phyloP scores from a whole-genome alignment of 2,329 filamentous ascomycete genomes.

The Fonsecaea monophora region DNA sequence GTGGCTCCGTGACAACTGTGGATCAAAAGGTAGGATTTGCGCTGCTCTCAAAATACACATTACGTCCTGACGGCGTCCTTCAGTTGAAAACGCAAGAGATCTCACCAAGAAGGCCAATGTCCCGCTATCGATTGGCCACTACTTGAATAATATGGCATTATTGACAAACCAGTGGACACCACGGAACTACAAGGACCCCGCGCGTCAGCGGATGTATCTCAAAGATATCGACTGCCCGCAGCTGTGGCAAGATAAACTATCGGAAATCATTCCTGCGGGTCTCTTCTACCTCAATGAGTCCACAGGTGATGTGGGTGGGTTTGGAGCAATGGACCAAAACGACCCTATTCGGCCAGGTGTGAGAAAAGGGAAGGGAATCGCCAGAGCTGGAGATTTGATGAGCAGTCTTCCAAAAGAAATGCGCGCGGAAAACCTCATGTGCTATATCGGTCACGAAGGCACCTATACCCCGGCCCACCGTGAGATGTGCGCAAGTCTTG shows the following conservation, averaged over 20 bases:
- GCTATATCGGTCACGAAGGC: conserved; percentile 95
- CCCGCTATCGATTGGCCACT: conserved; percentile 86
- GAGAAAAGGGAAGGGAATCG: conserved; percentile 63
- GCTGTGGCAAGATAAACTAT: conserved; percentile 82
- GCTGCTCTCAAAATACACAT: conserved; percentile 16
- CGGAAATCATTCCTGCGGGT: conserved; percentile 77
- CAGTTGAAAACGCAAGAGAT: conserved; percentile 85
- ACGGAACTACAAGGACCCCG: conserved; percentile 77
- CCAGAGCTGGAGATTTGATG: conserved; percentile 89
- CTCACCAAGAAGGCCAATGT: conserved; percentile 75
- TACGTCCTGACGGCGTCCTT: conserved; percentile 19
- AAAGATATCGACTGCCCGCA: conserved; percentile 96
- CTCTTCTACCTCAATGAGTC: conserved; percentile 91
- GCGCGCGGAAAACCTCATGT: conserved; percentile 97
- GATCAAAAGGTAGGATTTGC: conserved; percentile 72
- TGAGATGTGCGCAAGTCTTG: conserved; percentile 96
- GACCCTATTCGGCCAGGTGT: conserved; percentile 52
- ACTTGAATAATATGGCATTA: conserved; percentile 83
- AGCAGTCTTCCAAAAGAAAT: conserved; percentile 84
- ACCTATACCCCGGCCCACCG: conserved; percentile 94
- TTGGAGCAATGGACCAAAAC: conserved; percentile 59
- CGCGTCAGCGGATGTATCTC: conserved; percentile 85
- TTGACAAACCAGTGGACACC: conserved; percentile 82
- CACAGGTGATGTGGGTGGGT: conserved; percentile 64
- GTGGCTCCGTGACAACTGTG: conserved; percentile 81